These are phyloP conservation scores for Colletotrichum salicis DNA, from an alignment of 2,329 filamentous ascomycete species.

Conservation along the genomic window DNA sequence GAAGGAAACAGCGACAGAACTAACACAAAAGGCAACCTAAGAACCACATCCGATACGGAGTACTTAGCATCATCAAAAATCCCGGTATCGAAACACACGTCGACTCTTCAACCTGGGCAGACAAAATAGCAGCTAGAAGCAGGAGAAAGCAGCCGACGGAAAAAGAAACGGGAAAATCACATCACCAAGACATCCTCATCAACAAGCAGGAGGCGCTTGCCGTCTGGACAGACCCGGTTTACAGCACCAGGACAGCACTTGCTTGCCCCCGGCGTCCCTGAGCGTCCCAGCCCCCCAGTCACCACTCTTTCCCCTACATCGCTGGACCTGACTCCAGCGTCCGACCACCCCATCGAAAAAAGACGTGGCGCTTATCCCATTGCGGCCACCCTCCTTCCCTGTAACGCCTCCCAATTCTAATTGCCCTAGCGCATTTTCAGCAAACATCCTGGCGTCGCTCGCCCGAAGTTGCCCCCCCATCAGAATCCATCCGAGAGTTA, in stretches of 20 bases:
- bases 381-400: constrained; percentile 9
- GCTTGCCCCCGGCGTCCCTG: constrained; percentile 1
- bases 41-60: not conserved
- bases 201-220: constrained; percentile 21
- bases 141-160: constrained; percentile 19
- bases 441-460: constrained; percentile 33
- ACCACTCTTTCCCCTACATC: constrained; percentile 6
- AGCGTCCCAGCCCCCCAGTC: constrained; percentile 8
- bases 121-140: not conserved
- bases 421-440: constrained; percentile 16
- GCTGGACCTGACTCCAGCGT: constrained; percentile 1
- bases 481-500: constrained; percentile 23
- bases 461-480: constrained; percentile 29
- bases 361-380: constrained; percentile 19
- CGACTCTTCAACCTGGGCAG: constrained; percentile 4
- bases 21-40: not conserved
- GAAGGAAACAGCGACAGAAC: constrained; percentile 7
- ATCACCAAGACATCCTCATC: constrained; percentile 23
- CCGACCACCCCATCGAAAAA: constrained; percentile 19
- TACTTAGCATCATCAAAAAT: not conserved
- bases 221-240: constrained; percentile 19
- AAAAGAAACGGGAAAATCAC: constrained; percentile 27
- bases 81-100: constrained; percentile 1
- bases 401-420: constrained; percentile 15
- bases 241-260: not conserved